phyloP scores from a whole-genome alignment of 768 basidiomycete species.

The Lactifluus rugatus region DNA sequence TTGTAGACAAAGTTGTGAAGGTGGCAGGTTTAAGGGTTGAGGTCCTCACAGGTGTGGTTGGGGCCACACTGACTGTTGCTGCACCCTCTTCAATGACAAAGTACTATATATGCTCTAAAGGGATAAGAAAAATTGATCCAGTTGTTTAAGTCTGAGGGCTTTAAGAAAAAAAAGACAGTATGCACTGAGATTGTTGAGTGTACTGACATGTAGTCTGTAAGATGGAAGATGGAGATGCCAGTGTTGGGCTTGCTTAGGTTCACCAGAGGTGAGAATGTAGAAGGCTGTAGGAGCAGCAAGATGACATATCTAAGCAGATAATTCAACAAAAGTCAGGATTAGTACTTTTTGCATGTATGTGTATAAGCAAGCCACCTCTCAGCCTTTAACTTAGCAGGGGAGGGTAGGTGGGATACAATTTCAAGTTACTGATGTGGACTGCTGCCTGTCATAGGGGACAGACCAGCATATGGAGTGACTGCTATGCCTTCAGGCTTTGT shows the following conservation, averaged over 20 bases:
- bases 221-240: slow-evolving; percentile 46
- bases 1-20: background rate
- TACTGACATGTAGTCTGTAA: slow-evolving; percentile 46
- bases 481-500: slow-evolving; percentile 34
- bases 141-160: too few relatives aligned
- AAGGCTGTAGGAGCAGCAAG: slow-evolving; percentile 54
- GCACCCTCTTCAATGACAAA: too few relatives aligned
- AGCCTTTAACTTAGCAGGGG: too few relatives aligned
- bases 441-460: slow-evolving; percentile 55
- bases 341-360: too few relatives aligned
- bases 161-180: too few relatives aligned
- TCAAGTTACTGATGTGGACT: slow-evolving; percentile 75
- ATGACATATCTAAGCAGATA: slow-evolving; percentile 50
- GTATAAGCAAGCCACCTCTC: background rate
- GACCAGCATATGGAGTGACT: slow-evolving; percentile 63
- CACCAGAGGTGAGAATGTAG: slow-evolving; percentile 49
- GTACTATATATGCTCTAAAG: too few relatives aligned
- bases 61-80: too few relatives aligned
- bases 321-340: too few relatives aligned
- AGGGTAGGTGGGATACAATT: background rate
- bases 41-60: too few relatives aligned
- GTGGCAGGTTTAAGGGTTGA: too few relatives aligned
- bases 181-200: too few relatives aligned
- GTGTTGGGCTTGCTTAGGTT: slow-evolving; percentile 41
- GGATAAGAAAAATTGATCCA: too few relatives aligned